These are phyloP conservation scores for Nothophytophthora sp. DNA, from an alignment of 352 stramenopile species.

Conservation along the genomic window DNA sequence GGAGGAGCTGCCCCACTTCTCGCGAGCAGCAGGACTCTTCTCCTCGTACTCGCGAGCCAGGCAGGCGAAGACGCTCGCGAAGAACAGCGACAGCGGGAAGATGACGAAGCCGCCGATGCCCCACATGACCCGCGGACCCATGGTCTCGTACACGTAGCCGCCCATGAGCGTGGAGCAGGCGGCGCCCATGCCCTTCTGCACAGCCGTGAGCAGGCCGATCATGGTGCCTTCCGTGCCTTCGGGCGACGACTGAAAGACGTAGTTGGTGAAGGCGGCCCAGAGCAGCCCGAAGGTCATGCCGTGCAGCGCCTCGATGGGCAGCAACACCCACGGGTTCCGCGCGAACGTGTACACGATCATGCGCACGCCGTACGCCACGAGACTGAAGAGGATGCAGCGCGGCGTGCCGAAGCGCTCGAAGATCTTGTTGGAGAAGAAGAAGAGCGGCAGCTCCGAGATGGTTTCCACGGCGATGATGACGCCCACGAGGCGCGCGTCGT, in stretches of 20 bases:
- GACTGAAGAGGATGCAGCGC: constrained; percentile 42
- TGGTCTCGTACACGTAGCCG: constrained; percentile 58
- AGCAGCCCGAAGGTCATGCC: constrained; percentile 53
- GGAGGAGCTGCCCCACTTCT: constrained; percentile 30
- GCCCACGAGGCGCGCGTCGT: constrained; percentile 49
- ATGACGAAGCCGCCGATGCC: constrained; percentile 41
- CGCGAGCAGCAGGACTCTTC: constrained; percentile 23
- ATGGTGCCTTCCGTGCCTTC: constrained; percentile 46
- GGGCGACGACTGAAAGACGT: constrained; percentile 44
- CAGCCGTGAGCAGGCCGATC: constrained; percentile 55
- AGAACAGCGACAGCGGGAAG: constrained; percentile 7
- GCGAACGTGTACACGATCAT: constrained; percentile 59
- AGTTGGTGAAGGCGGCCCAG: constrained; percentile 44
- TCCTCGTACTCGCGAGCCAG: constrained; percentile 27
- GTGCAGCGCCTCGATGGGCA: constrained; percentile 63
- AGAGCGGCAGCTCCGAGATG: constrained; percentile 54
- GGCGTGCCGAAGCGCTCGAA: constrained; percentile 43
- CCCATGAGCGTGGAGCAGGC: constrained; percentile 49
- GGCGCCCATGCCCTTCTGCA: constrained; percentile 50
- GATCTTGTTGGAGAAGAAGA: constrained; percentile 56
- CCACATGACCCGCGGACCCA: constrained; percentile 50
- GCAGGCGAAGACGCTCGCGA: constrained; percentile 16
- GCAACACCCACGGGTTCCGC: constrained; percentile 49
- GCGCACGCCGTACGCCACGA: constrained; percentile 43
- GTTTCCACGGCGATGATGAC: constrained; percentile 55